These are phyloP conservation scores for Corynespora cassiicola DNA, from an alignment of 2,329 filamentous ascomycete genomes.

Conservation along the genomic window DNA sequence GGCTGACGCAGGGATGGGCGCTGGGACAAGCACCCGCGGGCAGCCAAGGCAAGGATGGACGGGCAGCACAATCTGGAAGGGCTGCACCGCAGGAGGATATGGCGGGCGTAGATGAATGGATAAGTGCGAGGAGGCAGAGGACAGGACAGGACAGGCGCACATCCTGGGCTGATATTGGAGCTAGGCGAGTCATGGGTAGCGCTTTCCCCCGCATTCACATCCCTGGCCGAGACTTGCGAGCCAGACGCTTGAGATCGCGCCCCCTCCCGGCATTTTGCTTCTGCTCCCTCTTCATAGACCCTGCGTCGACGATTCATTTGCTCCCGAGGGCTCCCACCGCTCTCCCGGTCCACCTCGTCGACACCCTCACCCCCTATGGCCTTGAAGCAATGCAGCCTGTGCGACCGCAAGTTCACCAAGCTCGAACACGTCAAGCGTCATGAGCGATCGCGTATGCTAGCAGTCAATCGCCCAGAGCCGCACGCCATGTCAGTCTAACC, in stretches of 20 bases:
- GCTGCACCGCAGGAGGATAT: constrained; percentile 30
- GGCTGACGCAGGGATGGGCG: too few species aligned
- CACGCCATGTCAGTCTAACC: constrained; percentile 31
- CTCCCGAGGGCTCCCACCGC: background rate
- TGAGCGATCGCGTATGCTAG: constrained; percentile 59
- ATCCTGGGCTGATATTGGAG: constrained; percentile 33
- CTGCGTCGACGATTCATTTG: constrained; percentile 12
- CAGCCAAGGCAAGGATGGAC: constrained; percentile 12
- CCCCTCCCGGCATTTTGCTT: constrained; percentile 26
- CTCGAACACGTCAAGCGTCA: constrained; percentile 63
- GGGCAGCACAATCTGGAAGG: constrained; percentile 29
- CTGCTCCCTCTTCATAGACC: constrained; percentile 15
- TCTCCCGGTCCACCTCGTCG: constrained; percentile 5
- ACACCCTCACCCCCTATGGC: constrained; percentile 32
- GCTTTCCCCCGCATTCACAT: constrained; percentile 37
- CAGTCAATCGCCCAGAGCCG: constrained; percentile 5
- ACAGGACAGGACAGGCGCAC: too few species aligned
- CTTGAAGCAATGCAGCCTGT: constrained; percentile 50
- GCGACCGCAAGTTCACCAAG: constrained; percentile 63
- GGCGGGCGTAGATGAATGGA: constrained; percentile 33
- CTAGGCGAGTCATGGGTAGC: constrained; percentile 36
- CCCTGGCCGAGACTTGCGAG: constrained; percentile 23
- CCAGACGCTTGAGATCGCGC: constrained; percentile 12
- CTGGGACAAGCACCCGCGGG: too few species aligned
- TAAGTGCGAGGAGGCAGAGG: constrained; percentile 27